A percentile compares a stretch with the other conserved stretches of the same genome.
phyloP scores from a whole-genome alignment of 148 eudicot genomes.

The Persicaria maculosa region DNA sequence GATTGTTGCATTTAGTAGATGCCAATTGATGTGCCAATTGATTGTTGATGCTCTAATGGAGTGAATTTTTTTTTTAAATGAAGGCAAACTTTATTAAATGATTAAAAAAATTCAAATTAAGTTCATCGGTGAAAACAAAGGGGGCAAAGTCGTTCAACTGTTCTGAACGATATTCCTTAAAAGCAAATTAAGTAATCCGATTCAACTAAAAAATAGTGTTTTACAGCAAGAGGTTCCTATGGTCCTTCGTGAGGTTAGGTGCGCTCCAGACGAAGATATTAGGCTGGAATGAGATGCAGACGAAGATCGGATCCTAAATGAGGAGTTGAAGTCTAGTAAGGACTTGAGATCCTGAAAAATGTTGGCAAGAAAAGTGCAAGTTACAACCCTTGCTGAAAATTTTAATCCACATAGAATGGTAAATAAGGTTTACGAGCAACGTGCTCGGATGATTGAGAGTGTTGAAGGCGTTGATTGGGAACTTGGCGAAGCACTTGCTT shows the following conservation, averaged over 20 bases:
- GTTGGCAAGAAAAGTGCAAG: conserved; percentile 78
- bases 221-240: too few species aligned
- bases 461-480: conserved; percentile 94
- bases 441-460: conserved; percentile 84
- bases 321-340: conserved; percentile 82
- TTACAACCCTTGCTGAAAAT: conserved; percentile 61
- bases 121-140: too few species aligned
- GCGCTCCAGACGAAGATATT: too few species aligned
- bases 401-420: conserved; percentile 84
- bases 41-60: too few species aligned
- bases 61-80: too few species aligned
- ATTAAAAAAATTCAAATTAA: too few species aligned
- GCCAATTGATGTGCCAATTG: conserved; percentile 1
- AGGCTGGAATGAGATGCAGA: conserved; percentile 34
- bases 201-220: too few species aligned
- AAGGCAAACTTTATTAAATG: too few species aligned
- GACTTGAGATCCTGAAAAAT: conserved; percentile 77
- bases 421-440: conserved; percentile 64
- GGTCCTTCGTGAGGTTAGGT: too few species aligned
- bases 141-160: too few species aligned
- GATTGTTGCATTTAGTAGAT: background rate
- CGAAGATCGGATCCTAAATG: conserved; percentile 60
- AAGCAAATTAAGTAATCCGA: too few species aligned
- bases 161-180: too few species aligned
- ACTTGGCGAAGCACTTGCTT: conserved; percentile 86